Conservation (phyloP, 2,329 filamentous ascomycete species). For the Dactylellina cionopaga region DNA sequence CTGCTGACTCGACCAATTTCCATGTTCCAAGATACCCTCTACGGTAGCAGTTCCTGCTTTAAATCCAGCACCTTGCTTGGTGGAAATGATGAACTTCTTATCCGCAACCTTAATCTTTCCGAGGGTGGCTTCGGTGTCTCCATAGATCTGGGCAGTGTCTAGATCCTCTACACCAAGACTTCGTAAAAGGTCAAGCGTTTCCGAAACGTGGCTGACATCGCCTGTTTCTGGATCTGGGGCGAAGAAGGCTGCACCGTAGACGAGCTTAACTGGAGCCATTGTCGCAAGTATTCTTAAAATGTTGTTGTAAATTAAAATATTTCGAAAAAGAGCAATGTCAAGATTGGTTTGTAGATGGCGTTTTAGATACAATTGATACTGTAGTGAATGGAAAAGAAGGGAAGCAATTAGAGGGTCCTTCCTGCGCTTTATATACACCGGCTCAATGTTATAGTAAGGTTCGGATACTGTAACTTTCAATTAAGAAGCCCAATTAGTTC, state of each 20-base stretch:
- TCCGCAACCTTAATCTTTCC: conserved; percentile 21
- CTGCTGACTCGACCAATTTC: conserved; percentile 20
- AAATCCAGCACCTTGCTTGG: conserved; percentile 38
- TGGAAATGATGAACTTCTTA: conserved; percentile 37
- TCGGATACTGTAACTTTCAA: no score
- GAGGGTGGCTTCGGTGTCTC: conserved; percentile 23
- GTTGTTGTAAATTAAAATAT: not conserved
- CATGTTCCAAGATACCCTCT: conserved; percentile 31
- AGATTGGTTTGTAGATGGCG: not conserved
- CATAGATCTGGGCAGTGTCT: conserved; percentile 47
- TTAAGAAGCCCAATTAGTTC: no score
- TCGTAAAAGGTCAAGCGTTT: conserved; percentile 27
- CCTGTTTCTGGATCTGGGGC: conserved; percentile 45
- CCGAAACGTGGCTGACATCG: conserved; percentile 10
- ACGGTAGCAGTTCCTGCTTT: not conserved
- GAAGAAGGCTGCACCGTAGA: conserved; percentile 31
- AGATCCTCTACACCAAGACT: conserved; percentile 31
- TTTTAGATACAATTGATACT: not conserved
- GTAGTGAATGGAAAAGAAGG: not conserved
- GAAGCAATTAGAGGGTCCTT: not conserved
- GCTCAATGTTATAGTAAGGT: no score
- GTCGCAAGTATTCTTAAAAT: not conserved
- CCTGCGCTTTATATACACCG: conserved; percentile 11
- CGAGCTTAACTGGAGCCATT: conserved; percentile 22
- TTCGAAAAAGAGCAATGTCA: not conserved